Evolutionary conservation across 2,329 filamentous ascomycete species (phyloP), one percentile per base, ranked within the genome.

Genomic region (Leptographium lundbergii): DNA sequence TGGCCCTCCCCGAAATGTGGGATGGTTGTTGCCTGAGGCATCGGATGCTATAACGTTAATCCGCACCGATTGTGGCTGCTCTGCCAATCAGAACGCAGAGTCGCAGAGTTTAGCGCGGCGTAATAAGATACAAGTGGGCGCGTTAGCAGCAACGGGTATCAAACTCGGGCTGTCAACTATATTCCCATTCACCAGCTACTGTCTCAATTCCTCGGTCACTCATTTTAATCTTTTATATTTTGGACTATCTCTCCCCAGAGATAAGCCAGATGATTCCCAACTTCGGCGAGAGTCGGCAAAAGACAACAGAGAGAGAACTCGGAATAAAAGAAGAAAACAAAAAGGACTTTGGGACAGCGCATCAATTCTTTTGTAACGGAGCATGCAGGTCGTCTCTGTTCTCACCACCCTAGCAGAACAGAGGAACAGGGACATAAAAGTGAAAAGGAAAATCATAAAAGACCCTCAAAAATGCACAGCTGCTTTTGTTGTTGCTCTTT

Each of bases 1-100:
- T 63, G 62, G 59, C 62, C 60, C 56, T 61, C 56, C n/a, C 22
- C 54, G 54, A 60, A 60, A 51, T 60, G 59, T 60, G 59, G 59
- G 59, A 45, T 60, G 53, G 54, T 59, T 53, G 24, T 4, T 45
- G 59, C 59, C 59, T 60, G 14, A 60, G 59, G 59, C 54, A 56
- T 7, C 17, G 32, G 4, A 9, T 22, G 54, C 19, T 22, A 6
- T 7, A 57, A 47, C 7, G 50, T 60, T 60, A 14, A 54, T 57
- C 58, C 54, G 55, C 13, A 9, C 58, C 58, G 55, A 34, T 7
- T 9, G 4, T 11, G 19, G 17, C 17, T 4, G 36, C 22, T 13
- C 4, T 19, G 6, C 32, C 51, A 54, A 54, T 54, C 51, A 54
- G 51, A 24, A 13, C 19, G 47, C 47, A 22, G 22, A 22, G 22